Conservation (phyloP, 129 eudicot genomes). For the Pittosporum tobira region DNA sequence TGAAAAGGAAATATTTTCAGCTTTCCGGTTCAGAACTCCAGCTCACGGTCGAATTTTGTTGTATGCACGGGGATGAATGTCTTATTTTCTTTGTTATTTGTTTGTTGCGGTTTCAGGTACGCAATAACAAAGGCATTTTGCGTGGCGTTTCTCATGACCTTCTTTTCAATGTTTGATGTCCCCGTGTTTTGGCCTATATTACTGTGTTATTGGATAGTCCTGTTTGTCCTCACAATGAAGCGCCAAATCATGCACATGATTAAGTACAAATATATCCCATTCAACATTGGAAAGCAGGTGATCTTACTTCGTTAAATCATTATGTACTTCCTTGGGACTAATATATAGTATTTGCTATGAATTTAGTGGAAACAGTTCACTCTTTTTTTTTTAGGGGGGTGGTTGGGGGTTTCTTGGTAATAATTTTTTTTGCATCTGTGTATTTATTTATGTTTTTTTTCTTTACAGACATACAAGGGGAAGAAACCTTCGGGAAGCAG, state of each 20-base stretch:
- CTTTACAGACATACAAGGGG: constrained; percentile 45
- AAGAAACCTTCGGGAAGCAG: constrained; percentile 36
- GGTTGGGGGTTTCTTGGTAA: too few species aligned
- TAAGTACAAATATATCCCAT: constrained; percentile 63
- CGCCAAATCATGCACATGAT: constrained; percentile 86
- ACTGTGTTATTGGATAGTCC: constrained; percentile 60
- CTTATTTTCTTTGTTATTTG: not conserved
- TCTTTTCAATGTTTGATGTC: constrained; percentile 60
- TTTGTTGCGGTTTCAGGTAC: constrained; percentile 45
- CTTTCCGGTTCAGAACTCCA: too few species aligned
- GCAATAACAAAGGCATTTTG: constrained; percentile 73
- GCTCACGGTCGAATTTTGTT: too few species aligned
- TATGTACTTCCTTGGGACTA: too few species aligned
- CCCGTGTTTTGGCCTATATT: constrained; percentile 83
- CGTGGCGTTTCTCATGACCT: constrained; percentile 59
- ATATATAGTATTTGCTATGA: too few species aligned
- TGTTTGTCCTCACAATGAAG: constrained; percentile 74
- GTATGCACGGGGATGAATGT: not conserved
- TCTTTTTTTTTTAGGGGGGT: too few species aligned
- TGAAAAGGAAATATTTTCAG: too few species aligned
- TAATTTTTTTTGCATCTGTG: too few species aligned
- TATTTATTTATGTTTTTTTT: too few species aligned
- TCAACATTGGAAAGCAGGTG: constrained; percentile 70
- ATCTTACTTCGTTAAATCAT: not conserved
- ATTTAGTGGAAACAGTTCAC: too few species aligned